Evolutionary conservation across 225 moss, liverwort and hornwort species (phyloP), one percentile per base, ranked within the genome.

Genomic region (Rhytidiadelphus loreus): DNA sequence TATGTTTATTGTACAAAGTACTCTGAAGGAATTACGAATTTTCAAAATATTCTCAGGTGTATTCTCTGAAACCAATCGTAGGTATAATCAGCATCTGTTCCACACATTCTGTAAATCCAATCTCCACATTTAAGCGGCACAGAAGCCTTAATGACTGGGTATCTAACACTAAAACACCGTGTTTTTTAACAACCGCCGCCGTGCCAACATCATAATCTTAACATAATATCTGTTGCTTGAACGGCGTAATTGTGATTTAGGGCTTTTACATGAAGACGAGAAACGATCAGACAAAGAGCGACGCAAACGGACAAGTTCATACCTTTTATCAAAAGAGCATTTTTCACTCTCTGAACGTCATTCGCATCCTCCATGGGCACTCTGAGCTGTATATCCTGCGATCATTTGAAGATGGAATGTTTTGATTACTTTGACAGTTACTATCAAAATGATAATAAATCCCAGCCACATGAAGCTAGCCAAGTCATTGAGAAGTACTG

Each of bases 321-420:
- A 92, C 94, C 92, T 91, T 92, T 92, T 13, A 94, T 90, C 22
- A 60, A 24, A 74, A 94, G 92, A 59, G 89, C 88, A 79, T 85
- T 72, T 89, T 82, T 92, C 83, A 92, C 92, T 83, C 90, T 92
- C 37, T n/a, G 87, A 46, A 90, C 90, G 69, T 94, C 90, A 20
- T 87, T 88, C 55, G 89, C 92, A 86, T 87, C 77, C 41, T 90
- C 86, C 92, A 94, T 91, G n/a, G 92, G 92, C 70, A 94, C 90
- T 83, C 87, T 89, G 43, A 94, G 58, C 28, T 92, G 87, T 35
- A 94, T 87, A 89, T 92, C 90, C 92, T 92, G 84, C 84, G 89
- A 81, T 22, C 20, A 73, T 62, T 71, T 37, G n/a, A 69, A 77
- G 70, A 46, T 25, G 48, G 20, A 52, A 63, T 33, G 62, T 15